These are phyloP conservation scores for Penicillium paradoxum DNA, from an alignment of 495 filamentous ascomycete species.

Conservation along the genomic window DNA sequence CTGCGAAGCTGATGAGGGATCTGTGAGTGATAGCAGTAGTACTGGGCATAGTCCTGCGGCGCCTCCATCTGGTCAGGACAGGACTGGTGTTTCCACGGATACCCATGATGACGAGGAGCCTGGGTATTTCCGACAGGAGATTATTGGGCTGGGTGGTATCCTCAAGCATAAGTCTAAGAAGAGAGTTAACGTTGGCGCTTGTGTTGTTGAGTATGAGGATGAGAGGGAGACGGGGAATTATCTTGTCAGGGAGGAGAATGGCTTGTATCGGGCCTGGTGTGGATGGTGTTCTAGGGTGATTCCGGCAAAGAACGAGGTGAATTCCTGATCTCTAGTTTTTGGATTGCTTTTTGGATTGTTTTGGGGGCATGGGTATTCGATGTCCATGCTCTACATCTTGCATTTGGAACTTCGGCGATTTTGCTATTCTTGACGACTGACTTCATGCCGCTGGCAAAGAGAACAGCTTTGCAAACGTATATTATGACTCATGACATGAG, in stretches of 20 bases:
- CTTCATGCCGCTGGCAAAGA: background rate
- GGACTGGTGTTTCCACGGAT: constrained; percentile 14
- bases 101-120: constrained; percentile 43
- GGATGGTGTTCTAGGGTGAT: constrained; percentile 48
- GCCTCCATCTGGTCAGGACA: constrained; percentile 13
- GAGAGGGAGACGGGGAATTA: constrained; percentile 60
- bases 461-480: background rate
- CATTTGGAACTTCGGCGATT: background rate
- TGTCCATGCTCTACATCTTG: too few species aligned
- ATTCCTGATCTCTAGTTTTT: background rate
- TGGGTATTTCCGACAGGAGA: constrained; percentile 77
- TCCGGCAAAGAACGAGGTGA: constrained; percentile 26
- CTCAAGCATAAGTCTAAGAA: constrained; percentile 78
- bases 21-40: constrained; percentile 20
- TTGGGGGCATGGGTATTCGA: background rate
- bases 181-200: constrained; percentile 70
- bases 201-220: constrained; percentile 76
- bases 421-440: background rate
- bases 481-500: background rate
- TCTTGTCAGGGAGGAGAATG: constrained; percentile 59
- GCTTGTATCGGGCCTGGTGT: constrained; percentile 45
- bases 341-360: background rate
- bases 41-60: constrained; percentile 10
- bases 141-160: constrained; percentile 79
- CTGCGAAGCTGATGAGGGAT: constrained; percentile 60